Percentiles rank a stretch among this genome's conserved stretches.
phyloP scores from a whole-genome alignment of 257 asterid species.

The Plectranthus barbatus region DNA sequence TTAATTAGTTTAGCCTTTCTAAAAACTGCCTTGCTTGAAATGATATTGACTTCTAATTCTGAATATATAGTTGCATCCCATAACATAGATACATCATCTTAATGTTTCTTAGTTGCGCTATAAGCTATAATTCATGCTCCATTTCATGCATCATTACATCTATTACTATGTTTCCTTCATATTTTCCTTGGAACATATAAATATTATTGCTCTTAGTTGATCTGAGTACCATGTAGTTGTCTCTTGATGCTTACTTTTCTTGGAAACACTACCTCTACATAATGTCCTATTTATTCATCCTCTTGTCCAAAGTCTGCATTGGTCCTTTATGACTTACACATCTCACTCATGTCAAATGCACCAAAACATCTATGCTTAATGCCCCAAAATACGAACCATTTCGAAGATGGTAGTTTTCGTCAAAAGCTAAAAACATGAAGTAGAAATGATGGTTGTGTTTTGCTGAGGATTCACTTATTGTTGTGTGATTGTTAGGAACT shows the following conservation, averaged over 20 bases:
- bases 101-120: too few relatives aligned
- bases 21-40: not conserved
- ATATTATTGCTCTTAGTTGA: too few relatives aligned
- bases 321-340: not conserved
- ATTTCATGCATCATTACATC: not conserved
- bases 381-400: not conserved
- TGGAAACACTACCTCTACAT: not conserved
- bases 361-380: too few relatives aligned
- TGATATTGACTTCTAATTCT: too few relatives aligned
- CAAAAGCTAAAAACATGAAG: not conserved
- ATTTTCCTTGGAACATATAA: not conserved
- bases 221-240: too few relatives aligned
- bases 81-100: too few relatives aligned
- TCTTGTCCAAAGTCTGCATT: not conserved
- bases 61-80: not conserved
- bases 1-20: not conserved
- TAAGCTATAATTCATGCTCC: too few relatives aligned
- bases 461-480: not conserved
- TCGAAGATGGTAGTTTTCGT: not conserved
- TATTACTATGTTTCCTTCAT: not conserved
- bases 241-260: not conserved
- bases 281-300: not conserved
- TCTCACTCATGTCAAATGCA: not conserved
- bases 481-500: not conserved
- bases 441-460: too few relatives aligned